Evolutionary conservation across 2,329 filamentous ascomycete species (phyloP).

Genomic region (Hysterium pulicare): DNA sequence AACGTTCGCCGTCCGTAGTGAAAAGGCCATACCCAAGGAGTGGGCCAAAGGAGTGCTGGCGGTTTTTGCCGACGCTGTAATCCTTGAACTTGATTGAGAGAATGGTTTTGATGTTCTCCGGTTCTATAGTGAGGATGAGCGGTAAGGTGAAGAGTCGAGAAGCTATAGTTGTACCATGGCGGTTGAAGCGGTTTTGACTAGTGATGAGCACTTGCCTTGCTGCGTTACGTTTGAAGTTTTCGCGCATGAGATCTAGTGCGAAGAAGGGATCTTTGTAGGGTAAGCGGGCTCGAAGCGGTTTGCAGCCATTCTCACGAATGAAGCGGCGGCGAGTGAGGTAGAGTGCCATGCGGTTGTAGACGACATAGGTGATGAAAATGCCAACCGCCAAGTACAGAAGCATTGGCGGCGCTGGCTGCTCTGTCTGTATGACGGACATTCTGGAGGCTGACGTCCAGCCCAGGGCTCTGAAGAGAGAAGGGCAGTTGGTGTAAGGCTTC

Average conservation of each 20-base stretch:
- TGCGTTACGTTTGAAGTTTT: conserved; percentile 39
- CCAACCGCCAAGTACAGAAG: conserved; percentile 26
- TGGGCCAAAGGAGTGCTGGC: conserved; percentile 36
- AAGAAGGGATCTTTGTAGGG: conserved; percentile 55
- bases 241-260: conserved; percentile 49
- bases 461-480: no score
- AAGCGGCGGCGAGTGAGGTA: conserved; percentile 37
- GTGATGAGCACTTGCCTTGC: conserved; percentile 26
- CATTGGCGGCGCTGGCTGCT: conserved; percentile 7
- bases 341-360: conserved; percentile 32
- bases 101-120: conserved; percentile 48
- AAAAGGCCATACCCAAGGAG: conserved; percentile 47
- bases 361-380: conserved; percentile 32
- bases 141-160: conserved; percentile 27
- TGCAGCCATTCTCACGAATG: conserved; percentile 46
- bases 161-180: conserved; percentile 42
- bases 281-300: conserved; percentile 40
- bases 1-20: conserved; percentile 44
- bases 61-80: conserved; percentile 37
- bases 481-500: no score
- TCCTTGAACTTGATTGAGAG: conserved; percentile 47
- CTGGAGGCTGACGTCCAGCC: no score
- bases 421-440: neutral
- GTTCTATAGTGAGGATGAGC: conserved; percentile 43
- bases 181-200: conserved; percentile 23